Percentiles rank a stretch among this genome's conserved stretches.
phyloP scores from a whole-genome alignment of 2,329 filamentous ascomycete genomes.

The Atkinsonella hypoxylon region DNA sequence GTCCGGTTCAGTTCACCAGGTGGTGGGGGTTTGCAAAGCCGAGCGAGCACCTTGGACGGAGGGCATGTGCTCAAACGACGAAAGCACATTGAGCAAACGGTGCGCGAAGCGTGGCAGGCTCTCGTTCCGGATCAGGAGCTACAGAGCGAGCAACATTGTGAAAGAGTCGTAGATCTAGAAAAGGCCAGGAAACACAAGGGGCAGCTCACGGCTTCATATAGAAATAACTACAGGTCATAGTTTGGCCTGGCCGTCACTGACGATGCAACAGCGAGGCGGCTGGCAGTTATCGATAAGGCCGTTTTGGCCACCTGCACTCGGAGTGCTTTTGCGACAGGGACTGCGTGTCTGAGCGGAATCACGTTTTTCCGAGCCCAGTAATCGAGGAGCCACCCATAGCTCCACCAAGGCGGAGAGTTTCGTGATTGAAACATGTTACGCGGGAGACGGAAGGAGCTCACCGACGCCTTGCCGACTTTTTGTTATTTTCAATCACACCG shows the following conservation, averaged over 20 bases:
- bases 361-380: neutral
- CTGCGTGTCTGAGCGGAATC: neutral
- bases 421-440: neutral
- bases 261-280: neutral
- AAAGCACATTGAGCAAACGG: conserved; percentile 1
- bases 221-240: neutral
- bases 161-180: neutral
- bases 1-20: neutral
- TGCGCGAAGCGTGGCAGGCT: neutral
- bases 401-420: neutral
- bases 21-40: neutral
- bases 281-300: conserved; percentile 4
- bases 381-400: neutral
- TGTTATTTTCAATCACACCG: neutral
- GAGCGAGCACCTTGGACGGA: neutral
- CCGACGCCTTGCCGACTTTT: neutral
- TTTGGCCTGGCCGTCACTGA: neutral
- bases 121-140: neutral
- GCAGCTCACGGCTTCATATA: neutral
- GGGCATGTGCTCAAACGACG: neutral
- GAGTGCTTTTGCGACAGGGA: too few relatives aligned
- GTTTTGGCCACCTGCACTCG: neutral
- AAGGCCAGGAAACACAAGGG: neutral
- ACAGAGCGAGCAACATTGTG: neutral
- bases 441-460: neutral